These are phyloP conservation scores for Gentiana macrophylla DNA, from an alignment of 257 asterid genomes.

Conservation along the genomic window DNA sequence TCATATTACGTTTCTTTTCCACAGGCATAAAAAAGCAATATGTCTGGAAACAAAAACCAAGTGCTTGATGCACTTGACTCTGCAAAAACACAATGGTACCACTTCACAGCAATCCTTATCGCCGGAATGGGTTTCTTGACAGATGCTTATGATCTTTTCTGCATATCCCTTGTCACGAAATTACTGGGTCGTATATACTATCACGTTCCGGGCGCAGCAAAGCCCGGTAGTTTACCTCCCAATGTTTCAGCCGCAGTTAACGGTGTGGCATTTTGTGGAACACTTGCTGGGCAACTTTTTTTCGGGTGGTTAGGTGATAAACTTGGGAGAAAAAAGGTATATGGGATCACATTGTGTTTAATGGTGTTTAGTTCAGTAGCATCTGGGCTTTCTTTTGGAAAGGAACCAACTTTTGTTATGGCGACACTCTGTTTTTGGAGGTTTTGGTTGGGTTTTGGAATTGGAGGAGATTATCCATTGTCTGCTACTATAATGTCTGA, in stretches of 20 bases:
- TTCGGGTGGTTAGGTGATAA: slow-evolving; percentile 27
- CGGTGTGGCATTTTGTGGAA: slow-evolving; percentile 26
- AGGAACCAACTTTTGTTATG: slow-evolving; percentile 13
- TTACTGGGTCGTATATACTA: slow-evolving; percentile 24
- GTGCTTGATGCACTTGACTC: slow-evolving; percentile 18
- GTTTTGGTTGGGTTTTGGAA: slow-evolving; percentile 29
- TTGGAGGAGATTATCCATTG: slow-evolving; percentile 23
- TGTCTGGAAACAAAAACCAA: slow-evolving; percentile 17
- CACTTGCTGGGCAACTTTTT: slow-evolving; percentile 25
- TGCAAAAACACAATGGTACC: slow-evolving; percentile 19
- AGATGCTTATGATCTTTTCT: slow-evolving; percentile 23
- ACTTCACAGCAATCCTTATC: slow-evolving; percentile 14
- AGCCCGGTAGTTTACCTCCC: slow-evolving; percentile 24
- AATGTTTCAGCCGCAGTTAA: slow-evolving; percentile 19
- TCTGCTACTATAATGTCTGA: slow-evolving; percentile 30
- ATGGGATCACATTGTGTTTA: slow-evolving; percentile 16
- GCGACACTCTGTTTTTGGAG: slow-evolving; percentile 24
- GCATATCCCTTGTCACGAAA: slow-evolving; percentile 21
- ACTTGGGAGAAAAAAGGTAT: slow-evolving; percentile 24
- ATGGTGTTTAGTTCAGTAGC: slow-evolving; percentile 20
- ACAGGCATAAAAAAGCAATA: neutral
- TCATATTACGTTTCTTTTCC: too few relatives aligned
- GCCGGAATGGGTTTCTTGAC: slow-evolving; percentile 28
- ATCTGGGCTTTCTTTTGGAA: slow-evolving; percentile 27
- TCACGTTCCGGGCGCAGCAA: slow-evolving; percentile 13